Base-by-base conservation (phyloP, 345 rosid species). In the Populus tremula region DNA sequence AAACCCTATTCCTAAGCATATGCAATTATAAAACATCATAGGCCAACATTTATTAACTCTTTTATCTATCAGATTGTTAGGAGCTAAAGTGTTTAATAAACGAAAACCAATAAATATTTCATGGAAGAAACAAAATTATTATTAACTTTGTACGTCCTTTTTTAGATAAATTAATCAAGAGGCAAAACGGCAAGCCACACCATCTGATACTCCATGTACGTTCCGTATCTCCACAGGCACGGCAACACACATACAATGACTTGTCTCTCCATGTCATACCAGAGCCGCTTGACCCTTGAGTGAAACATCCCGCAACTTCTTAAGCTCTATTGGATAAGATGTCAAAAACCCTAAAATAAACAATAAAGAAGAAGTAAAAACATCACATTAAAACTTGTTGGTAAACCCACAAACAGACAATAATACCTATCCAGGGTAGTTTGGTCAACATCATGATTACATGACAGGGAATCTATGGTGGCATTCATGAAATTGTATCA, bases 241-340 rank as follows among this genome's bases (percentile, higher is more conserved):
- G 5, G 31, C 35, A 13, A 4, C 59, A 0, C 72, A 7, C 23
- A 16, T 5, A 1, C 35, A 11, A 31, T 27, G 36, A 14, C 45
- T 16, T 21, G 64, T 21, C 76, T 73, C 56, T 73, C 39, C 25
- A 62, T 17, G 38, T 14, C 49, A 17, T 16, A 2, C 38, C 8
- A 41, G 76, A 62, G 76, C 38, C 69, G 69, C 54, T 61, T 73
- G 53, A 73, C 67, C 76, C 67, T 2, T 72, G 36, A 33, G 67
- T n/a, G 38, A n/a, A 36, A n/a, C 23, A 16, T 29, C 13, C 45
- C 14, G 5, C 1, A 9, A 43, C 29, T 33, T 53, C 18, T 20
- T 20, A 10, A n/a, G n/a, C 7, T 8, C 33, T 35, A 20, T 10
- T 25, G 70, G 43, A 67, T 8, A 67, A 36, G 12, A 18, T 67